Percentiles rank a stretch among this genome's conserved stretches.
These are phyloP conservation scores for Gastrolobium bilobum DNA, from an alignment of 306 rosid genomes.

Conservation along the genomic window DNA sequence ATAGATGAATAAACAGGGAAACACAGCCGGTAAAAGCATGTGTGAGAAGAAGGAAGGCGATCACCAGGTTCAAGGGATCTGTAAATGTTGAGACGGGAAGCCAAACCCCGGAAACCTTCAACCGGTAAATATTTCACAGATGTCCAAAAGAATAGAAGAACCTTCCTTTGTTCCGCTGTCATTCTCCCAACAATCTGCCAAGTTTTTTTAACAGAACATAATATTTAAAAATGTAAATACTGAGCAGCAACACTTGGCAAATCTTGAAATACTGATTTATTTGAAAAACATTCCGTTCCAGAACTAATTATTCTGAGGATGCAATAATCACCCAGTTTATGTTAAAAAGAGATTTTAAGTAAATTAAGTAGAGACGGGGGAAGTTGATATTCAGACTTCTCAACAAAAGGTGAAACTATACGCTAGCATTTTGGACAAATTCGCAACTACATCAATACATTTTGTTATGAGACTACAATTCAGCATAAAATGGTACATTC, in stretches of 20 bases:
- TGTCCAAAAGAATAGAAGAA: conserved; percentile 95
- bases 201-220: conserved; percentile 59
- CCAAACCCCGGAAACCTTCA: conserved; percentile 87
- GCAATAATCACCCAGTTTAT: not conserved
- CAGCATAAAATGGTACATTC: not conserved
- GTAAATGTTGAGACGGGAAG: conserved; percentile 77
- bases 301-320: not conserved
- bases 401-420: not conserved
- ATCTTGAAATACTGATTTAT: conserved; percentile 13
- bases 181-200: conserved; percentile 78
- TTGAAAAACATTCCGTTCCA: conserved; percentile 2
- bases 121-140: conserved; percentile 87
- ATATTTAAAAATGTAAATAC: conserved; percentile 15
- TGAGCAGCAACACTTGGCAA: conserved; percentile 30
- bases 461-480: conserved; percentile 5
- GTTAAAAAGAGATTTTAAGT: not conserved
- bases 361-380: not conserved
- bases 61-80: conserved; percentile 63
- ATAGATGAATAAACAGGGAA: conserved; percentile 80
- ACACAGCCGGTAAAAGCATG: conserved; percentile 86
- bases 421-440: not conserved
- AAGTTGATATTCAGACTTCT: conserved; percentile 13
- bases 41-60: conserved; percentile 89
- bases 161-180: conserved; percentile 83
- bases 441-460: not conserved